Evolutionary conservation across 129 eudicot species (phyloP), one percentile per base, ranked within the genome.

Genomic region (Centrapalus pauciflorus): DNA sequence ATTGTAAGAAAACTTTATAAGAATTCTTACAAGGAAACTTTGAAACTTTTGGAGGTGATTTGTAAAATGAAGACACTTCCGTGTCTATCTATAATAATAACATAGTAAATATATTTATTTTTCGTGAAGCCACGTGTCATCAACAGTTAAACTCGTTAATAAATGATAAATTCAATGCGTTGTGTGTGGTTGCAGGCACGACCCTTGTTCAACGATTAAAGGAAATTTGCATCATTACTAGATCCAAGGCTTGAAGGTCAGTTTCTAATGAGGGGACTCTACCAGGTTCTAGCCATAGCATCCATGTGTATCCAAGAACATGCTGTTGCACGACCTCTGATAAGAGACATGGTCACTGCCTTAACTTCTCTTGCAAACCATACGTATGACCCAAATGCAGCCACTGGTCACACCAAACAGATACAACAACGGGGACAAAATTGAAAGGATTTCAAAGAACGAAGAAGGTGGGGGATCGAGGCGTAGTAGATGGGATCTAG

Each of bases 271-370:
- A 76, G 97, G 54, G 92, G 95, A 16, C 95, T 90, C 4, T 90
- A 90, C 76, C 97, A 87, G 55, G 97, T 95, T 27, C 82, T 90
- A 12, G 91, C 97, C 1, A 92, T 90, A 69, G 97, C 97, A 30
- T 86, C 97, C 13, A 90, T 90, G 97, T 90, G 97, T 48, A 90
- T 80, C 52, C 96, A 93, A 72, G 99, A 93, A 79, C 95, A 86
- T 61, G 96, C 93, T 21, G 96, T 93, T 4, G 96, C 86, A 21
- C 96, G 99, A 30, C 96, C 96, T 43, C 82, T 86, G 5, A 93
- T 93, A 7, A 92, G 96, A 5, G 99, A 93, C 37, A 95, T 93
- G 49, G 99, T 93, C 11, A 93, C 96, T 9, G 99, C 99, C 62
- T 81, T 93, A 5, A 86, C 96, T 14, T 93, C 83, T 77, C 83